These are phyloP conservation scores for Cryptococcus neoformans DNA, from an alignment of 1,284 basidiomycete species.

Conservation along the genomic window DNA sequence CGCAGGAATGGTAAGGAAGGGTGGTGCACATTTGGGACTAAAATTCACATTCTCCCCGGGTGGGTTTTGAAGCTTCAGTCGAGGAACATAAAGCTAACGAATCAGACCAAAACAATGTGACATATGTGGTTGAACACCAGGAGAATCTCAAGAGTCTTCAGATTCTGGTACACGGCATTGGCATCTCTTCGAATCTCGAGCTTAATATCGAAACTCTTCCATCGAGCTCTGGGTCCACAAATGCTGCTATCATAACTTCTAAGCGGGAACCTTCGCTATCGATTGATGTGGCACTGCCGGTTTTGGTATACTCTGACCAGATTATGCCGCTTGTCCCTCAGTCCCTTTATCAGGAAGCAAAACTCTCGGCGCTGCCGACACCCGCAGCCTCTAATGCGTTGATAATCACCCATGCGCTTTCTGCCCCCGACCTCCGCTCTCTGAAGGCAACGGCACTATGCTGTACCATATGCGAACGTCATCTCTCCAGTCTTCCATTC, in stretches of 20 bases:
- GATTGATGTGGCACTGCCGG: slow-evolving; percentile 64
- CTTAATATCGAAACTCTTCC: slow-evolving; percentile 33
- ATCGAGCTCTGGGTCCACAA: slow-evolving; percentile 29
- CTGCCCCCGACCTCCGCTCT: slow-evolving; percentile 30
- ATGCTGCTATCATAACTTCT: slow-evolving; percentile 60
- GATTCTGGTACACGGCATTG: slow-evolving; percentile 55
- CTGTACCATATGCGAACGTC: slow-evolving; percentile 57
- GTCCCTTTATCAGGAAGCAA: slow-evolving; percentile 65
- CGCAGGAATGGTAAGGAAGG: slow-evolving; percentile 20
- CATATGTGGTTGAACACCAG: slow-evolving; percentile 77
- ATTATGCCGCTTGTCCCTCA: slow-evolving; percentile 58
- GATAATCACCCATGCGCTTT: slow-evolving; percentile 32
- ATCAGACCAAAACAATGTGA: slow-evolving; percentile 18
- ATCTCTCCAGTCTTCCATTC: slow-evolving; percentile 62
- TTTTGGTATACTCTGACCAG: slow-evolving; percentile 59
- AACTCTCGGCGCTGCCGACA: slow-evolving; percentile 52
- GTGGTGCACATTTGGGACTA: slow-evolving; percentile 18
- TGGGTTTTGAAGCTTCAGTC: slow-evolving; percentile 4
- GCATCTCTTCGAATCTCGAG: slow-evolving; percentile 21
- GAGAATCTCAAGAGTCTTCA: slow-evolving; percentile 73
- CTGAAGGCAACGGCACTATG: slow-evolving; percentile 34
- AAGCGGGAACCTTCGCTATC: slow-evolving; percentile 60
- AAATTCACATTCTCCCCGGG: slow-evolving; percentile 11
- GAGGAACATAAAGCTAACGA: neutral
- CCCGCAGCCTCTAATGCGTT: slow-evolving; percentile 25